Evolutionary conservation across 1,284 basidiomycete genomes (phyloP).

Genomic region (Rhodotorula mucilaginosa): DNA sequence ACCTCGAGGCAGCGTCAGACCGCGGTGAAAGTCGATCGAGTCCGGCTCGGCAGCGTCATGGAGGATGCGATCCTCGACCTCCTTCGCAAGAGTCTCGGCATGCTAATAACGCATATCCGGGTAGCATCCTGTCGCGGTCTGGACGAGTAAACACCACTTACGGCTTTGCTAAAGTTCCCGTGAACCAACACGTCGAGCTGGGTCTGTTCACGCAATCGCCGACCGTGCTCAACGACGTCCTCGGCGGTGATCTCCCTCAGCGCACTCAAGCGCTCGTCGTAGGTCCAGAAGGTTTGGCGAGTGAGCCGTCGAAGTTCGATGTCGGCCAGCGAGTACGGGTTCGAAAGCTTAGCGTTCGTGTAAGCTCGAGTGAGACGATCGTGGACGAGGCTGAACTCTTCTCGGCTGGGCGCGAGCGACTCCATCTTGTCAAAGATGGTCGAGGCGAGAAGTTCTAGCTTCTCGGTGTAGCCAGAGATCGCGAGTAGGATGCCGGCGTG

Average conservation of each 20-base stretch:
- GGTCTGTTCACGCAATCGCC: constrained; percentile 64
- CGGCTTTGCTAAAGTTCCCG: constrained; percentile 71
- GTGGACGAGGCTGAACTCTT: constrained; percentile 75
- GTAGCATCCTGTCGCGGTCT: too few species aligned
- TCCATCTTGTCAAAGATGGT: constrained; percentile 71
- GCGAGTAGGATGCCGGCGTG: constrained; percentile 66
- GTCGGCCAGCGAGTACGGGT: constrained; percentile 72
- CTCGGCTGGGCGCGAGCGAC: constrained; percentile 59
- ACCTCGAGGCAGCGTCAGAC: constrained; percentile 28
- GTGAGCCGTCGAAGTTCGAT: constrained; percentile 75
- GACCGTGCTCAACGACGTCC: constrained; percentile 70
- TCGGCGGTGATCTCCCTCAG: constrained; percentile 68
- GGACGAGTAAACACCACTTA: too few species aligned
- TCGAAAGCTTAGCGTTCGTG: constrained; percentile 55
- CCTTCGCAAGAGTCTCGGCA: constrained; percentile 20
- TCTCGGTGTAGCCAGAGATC: constrained; percentile 84
- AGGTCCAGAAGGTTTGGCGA: constrained; percentile 71
- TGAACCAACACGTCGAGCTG: constrained; percentile 74
- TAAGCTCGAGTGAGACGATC: constrained; percentile 62
- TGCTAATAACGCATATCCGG: not conserved
- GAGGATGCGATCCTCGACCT: constrained; percentile 66
- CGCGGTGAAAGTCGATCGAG: constrained; percentile 29
- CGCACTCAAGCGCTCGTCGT: constrained; percentile 75
- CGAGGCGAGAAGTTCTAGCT: constrained; percentile 72
- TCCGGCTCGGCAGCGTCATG: constrained; percentile 49